Percentiles rank a stretch among this genome's conserved stretches.
Conservation (phyloP, 805 yeast genomes). For the Cyberlindnera saturnus region DNA sequence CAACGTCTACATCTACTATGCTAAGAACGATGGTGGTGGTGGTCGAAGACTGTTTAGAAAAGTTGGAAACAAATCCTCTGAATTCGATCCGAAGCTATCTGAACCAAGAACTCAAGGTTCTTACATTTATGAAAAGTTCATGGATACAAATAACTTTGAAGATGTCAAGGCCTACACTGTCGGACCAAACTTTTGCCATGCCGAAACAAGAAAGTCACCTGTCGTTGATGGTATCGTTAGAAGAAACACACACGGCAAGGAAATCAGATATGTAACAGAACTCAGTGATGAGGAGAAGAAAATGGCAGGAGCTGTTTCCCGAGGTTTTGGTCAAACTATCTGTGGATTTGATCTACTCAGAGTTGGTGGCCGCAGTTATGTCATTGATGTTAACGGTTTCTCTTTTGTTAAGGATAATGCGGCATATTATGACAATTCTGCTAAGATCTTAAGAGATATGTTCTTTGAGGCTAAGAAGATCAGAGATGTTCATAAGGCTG, state of each 20-base stretch:
- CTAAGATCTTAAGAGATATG: slow-evolving; percentile 67
- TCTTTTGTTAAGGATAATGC: slow-evolving; percentile 93
- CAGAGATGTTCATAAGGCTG: slow-evolving; percentile 34
- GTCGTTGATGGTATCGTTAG: slow-evolving; percentile 99
- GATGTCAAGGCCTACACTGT: slow-evolving; percentile 99
- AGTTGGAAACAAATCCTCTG: slow-evolving; percentile 95
- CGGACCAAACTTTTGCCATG: slow-evolving; percentile 87
- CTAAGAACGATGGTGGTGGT: slow-evolving; percentile 90
- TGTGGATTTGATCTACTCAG: slow-evolving; percentile 95
- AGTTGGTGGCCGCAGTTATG: slow-evolving; percentile 82
- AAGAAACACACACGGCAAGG: slow-evolving; percentile 96
- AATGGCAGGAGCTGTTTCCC: slow-evolving; percentile 76
- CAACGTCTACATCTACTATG: slow-evolving; percentile 88
- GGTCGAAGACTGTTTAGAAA: slow-evolving; percentile 92
- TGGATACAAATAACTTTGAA: slow-evolving; percentile 97
- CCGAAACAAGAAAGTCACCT: slow-evolving; percentile 96
- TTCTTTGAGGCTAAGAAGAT: slow-evolving; percentile 58
- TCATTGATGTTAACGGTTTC: slow-evolving; percentile 96
- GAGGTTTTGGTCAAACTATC: slow-evolving; percentile 81
- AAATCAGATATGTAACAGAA: slow-evolving; percentile 83
- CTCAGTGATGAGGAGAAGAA: slow-evolving; percentile 65
- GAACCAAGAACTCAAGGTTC: slow-evolving; percentile 86
- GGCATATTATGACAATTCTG: slow-evolving; percentile 78
- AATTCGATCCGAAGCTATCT: slow-evolving; percentile 76
- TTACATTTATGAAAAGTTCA: slow-evolving; percentile 85